These are phyloP conservation scores for Metschnikowia arizonensis DNA, from an alignment of 805 yeast species.

Conservation along the genomic window DNA sequence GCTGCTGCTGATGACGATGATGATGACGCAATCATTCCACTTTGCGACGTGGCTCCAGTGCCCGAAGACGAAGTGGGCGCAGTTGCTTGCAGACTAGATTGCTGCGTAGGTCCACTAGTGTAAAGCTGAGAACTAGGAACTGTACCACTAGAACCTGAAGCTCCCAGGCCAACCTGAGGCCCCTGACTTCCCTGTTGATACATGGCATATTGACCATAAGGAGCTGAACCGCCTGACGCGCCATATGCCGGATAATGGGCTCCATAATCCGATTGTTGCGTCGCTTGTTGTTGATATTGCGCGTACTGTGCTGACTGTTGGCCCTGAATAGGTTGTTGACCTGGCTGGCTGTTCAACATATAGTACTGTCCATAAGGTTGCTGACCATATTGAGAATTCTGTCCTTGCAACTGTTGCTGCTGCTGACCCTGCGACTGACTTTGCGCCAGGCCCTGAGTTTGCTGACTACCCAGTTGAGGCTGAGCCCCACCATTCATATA, in stretches of 20 bases:
- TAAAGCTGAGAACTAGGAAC: conserved; percentile 16
- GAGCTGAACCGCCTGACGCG: conserved; percentile 10
- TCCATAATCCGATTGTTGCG: conserved; percentile 14
- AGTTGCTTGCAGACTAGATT: conserved; percentile 11
- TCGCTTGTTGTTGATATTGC: conserved; percentile 13
- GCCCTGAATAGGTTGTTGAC: conserved; percentile 15
- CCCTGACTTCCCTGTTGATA: conserved; percentile 15
- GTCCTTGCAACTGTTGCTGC: conserved; percentile 15
- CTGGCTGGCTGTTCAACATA: conserved; percentile 18
- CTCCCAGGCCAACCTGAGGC: conserved; percentile 8
- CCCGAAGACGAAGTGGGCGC: conserved; percentile 16
- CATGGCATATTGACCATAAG: conserved; percentile 18
- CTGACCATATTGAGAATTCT: conserved; percentile 16
- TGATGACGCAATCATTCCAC: conserved; percentile 15
- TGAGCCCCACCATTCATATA: conserved; percentile 18
- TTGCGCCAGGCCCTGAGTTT: conserved; percentile 11
- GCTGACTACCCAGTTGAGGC: conserved; percentile 14
- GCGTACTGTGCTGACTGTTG: conserved; percentile 11
- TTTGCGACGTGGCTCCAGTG: conserved; percentile 26
- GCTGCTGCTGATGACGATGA: too few species aligned
- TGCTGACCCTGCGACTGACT: conserved; percentile 7
- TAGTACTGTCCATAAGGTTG: conserved; percentile 20
- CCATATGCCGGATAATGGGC: conserved; percentile 19
- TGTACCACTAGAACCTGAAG: conserved; percentile 8
- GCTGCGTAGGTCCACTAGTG: conserved; percentile 10